Base-by-base conservation (phyloP, 2,329 filamentous ascomycete species). In the Penicillium aurantiogriseum region DNA sequence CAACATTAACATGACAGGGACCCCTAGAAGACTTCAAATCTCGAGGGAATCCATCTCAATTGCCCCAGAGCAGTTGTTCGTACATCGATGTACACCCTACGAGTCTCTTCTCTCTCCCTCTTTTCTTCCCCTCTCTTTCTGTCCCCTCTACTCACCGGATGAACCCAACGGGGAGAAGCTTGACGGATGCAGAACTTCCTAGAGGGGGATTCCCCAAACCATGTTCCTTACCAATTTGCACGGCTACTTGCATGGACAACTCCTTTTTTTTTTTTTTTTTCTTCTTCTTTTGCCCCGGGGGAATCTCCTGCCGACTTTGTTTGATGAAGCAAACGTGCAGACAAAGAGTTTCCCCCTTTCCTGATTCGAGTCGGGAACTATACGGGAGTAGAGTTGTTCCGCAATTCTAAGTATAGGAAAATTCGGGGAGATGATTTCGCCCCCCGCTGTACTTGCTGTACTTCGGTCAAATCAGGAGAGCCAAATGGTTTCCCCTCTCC, bases 281-380 rank as follows among this genome's bases (percentile, higher is more conserved):
- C 4, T 11, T 31, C 8, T 31, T 13, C 4, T 33, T 33, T 33
- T 33, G 10, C 11, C 31, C 57, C 57, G 51, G 39, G 19, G 21
- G 58, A 57, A 66, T 66, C 60, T 63, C 53, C 45, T 61, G 57
- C 54, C 56, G 56, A 61, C 56, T 65, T 60, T 67, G 59, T 62
- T 67, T 67, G 64, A 63, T 15, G 56, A 59, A 50, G 62, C 65
- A 67, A 67, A 67, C 65, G 56, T 67, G 62, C 65, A 67, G 64
- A 63, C 61, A 65, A 63, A 59, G 58, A 54, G 48, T 40, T 62
- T 45, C 54, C 56, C 29, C 48, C 8, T 43, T 44, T 25, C 27
- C 15, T 51, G 17, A 39, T 29, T 40, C 25, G 48, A 50, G 23
- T 50, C 23, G 48, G 52, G 47, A 54, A 44, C 19, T 10, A 36